Base-by-base conservation (phyloP, 1,139 yeast species). In the Nadsonia starkeyi-henricii region DNA sequence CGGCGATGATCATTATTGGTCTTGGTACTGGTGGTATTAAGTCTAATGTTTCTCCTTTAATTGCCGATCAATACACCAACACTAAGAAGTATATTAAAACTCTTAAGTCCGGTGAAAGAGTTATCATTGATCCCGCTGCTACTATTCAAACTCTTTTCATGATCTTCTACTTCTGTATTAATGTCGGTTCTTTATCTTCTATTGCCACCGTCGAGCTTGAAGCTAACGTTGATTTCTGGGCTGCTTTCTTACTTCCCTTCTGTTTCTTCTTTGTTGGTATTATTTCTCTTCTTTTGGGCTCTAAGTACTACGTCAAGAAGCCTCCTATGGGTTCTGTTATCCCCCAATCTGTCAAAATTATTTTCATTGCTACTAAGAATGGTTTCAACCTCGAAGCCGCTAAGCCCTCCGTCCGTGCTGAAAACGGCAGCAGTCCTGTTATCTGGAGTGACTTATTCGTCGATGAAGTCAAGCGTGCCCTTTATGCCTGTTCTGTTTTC, bases 21-120 rank as follows among this genome's bases (percentile, higher is more conserved):
- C 57, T 82, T 45, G 93, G 86, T 50, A 80, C 93, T 39, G 93
- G 94, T 60, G 81, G 88, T 62, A 84, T 85, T 63, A 85, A 85
- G 65, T 73, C 91, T 42, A 83, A 84, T 58, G 80, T 84, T 45
- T 73, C 85, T 26, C 93, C 93, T 36, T 71, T 83, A 61, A 76
- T 85, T 62, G 88, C 88, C 49, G 93, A 84, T 61, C 94, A 85
- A 68, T 73, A 73, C 58, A 70, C 74, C 45, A 73, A 75, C 58
- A 68, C 76, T 43, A 71, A 73, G 54, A 82, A 79, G 51, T 77
- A 74, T 51, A 78, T 85, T 48, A 74, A 72, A 60, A 76, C 74
- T 2, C 67, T 74, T 48, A 77, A 78, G 54, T 61, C 69, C 43
- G 94, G 86, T 47, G 81, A 78, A 59, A 69, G 73, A 44, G 89